A percentile compares a stretch with the other conserved stretches of the same genome.
These are phyloP conservation scores for Stagonosporopsis cucurbitacearum DNA, from an alignment of 2,329 filamentous ascomycete species.

Conservation along the genomic window DNA sequence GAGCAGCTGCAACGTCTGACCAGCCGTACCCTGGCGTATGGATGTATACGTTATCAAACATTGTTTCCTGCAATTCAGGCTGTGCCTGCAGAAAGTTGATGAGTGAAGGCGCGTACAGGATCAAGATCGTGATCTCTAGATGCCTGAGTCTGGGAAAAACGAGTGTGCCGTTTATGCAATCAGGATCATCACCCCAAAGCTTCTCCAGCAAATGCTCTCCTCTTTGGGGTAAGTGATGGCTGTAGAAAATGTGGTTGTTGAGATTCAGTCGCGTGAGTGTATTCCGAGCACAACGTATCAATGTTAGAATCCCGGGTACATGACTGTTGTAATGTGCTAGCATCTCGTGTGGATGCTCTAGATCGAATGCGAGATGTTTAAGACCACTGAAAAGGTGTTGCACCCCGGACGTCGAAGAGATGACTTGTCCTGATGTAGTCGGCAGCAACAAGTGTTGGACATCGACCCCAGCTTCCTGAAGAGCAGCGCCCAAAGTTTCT, in stretches of 20 bases:
- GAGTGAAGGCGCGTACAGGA: not conserved
- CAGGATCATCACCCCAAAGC: not conserved
- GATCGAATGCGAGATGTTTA: not conserved
- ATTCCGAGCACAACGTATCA: not conserved
- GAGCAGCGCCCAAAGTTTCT: not conserved
- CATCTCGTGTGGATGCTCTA: not conserved
- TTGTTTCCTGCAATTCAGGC: not conserved
- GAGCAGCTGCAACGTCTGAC: not conserved
- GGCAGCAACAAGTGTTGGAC: not conserved
- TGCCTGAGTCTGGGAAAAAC: not conserved
- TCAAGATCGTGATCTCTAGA: not conserved
- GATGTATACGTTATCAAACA: not conserved
- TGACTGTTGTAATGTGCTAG: not conserved
- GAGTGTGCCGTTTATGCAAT: not conserved
- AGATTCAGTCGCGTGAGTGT: not conserved
- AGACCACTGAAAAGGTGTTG: not conserved
- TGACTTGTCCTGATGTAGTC: not conserved
- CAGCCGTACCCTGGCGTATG: not conserved
- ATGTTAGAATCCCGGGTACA: not conserved
- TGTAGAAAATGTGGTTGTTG: not conserved
- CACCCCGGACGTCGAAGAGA: not conserved
- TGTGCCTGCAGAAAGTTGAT: not conserved
- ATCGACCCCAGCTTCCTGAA: not conserved
- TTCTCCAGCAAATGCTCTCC: not conserved
- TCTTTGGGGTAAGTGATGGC: not conserved